A percentile compares a stretch with the other conserved stretches of the same genome.
These are phyloP conservation scores for Carex arenaria DNA, from an alignment of 202 grass and related monocot species.

Conservation along the genomic window DNA sequence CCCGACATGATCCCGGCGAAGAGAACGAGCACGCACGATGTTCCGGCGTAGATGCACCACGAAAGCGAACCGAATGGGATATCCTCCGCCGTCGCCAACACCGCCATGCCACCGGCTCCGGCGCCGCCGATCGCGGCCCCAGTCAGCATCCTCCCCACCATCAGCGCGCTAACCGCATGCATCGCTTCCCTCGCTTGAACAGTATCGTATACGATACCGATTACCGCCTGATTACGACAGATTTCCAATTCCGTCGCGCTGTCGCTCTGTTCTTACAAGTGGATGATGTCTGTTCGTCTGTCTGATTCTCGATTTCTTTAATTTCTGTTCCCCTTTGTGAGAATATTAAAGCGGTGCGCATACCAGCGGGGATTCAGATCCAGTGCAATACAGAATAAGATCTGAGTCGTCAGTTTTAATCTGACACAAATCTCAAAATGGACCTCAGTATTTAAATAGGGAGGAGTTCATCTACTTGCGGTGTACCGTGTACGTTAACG, in stretches of 20 bases:
- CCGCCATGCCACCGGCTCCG: conserved; percentile 28
- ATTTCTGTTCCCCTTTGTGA: too few relatives aligned
- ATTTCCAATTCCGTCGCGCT: too few relatives aligned
- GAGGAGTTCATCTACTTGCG: too few relatives aligned
- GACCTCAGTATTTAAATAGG: too few relatives aligned
- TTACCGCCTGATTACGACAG: too few relatives aligned
- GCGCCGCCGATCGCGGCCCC: conserved; percentile 28
- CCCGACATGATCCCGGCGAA: conserved; percentile 99
- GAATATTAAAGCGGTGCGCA: not conserved
- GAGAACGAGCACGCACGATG: conserved; percentile 79
- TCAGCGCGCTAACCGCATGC: conserved; percentile 37
- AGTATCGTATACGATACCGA: not conserved
- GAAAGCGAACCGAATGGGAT: conserved; percentile 59
- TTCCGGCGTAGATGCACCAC: conserved; percentile 79
- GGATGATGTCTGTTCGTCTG: too few relatives aligned
- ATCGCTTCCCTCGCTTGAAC: conserved; percentile 32
- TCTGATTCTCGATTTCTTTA: too few relatives aligned
- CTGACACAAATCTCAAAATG: too few relatives aligned
- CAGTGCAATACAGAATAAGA: too few relatives aligned
- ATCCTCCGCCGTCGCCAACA: conserved; percentile 56
- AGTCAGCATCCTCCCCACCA: conserved; percentile 44
- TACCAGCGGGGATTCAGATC: not conserved
- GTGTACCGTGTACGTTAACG: not conserved
- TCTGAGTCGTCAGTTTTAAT: too few relatives aligned
- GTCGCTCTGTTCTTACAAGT: too few relatives aligned